Evolutionary conservation across 2,329 filamentous ascomycete genomes (phyloP), one percentile per base, ranked within the genome.

Genomic region (Penicillium corylophilum): DNA sequence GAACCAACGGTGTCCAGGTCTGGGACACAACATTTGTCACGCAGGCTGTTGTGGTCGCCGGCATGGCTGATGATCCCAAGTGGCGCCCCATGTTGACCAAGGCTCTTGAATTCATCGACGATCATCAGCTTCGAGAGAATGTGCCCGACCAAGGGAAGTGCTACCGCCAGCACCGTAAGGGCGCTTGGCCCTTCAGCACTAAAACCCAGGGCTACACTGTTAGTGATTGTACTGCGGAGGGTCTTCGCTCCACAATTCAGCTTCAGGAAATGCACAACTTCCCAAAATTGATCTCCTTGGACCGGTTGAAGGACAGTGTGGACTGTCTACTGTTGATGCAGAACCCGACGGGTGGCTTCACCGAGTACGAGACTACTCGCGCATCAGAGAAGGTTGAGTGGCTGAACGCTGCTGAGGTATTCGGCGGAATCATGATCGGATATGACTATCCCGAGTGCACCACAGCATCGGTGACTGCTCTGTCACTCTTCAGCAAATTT

Each of bases 381-480:
- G 93, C 88, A 2, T 87, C 89, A 9, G 80, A 88, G 60, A 83
- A 82, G 60, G 71, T 97, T 60, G 94, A 99, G 71, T 80, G 86
- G 69, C 82, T 99, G 39, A 99, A 99, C 65, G 93, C 93, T 0
- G 94, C 94, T 1, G 94, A 99, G 70, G 92, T 99, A 0, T 99
- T 99, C 71, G 92, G 90, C 13, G 83, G 86, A 18, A 99, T 99
- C 74, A 99, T 99, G 94, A 87, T 99, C 48, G 93, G 97, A 68
- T 99, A 99, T 70, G 90, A 96, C 70, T 97, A 99, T 66, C 91
- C 93, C 0, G 94, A 99, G 72, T 99, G 94, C 77, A 99, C 94
- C 0, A 97, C 94, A 2, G 92, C 94, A 1, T 90, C 91, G 26
- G 88, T 99, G 3, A 96, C 90, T 1, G 91, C 89, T 0, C 78